Percentiles rank a stretch among this genome's conserved stretches.
These are phyloP conservation scores for Chaetomium olivaceum DNA, from an alignment of 2,329 filamentous ascomycete genomes.

Conservation along the genomic window DNA sequence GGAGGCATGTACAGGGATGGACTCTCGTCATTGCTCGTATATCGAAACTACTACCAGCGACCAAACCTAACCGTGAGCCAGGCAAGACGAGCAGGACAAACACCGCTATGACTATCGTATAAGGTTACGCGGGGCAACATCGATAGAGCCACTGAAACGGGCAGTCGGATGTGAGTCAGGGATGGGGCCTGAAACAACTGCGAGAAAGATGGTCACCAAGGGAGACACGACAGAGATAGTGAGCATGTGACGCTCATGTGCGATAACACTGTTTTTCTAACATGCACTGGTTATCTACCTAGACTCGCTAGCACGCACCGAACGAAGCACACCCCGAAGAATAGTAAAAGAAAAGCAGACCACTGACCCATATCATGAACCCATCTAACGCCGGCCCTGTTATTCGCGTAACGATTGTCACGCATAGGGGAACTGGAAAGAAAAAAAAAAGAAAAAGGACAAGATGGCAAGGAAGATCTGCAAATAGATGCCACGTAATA, in stretches of 20 bases:
- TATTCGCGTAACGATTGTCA: background rate
- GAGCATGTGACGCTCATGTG: background rate
- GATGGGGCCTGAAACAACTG: background rate
- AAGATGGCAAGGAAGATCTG: background rate
- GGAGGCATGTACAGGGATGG: too few relatives aligned
- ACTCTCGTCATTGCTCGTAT: too few relatives aligned
- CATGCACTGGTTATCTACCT: background rate
- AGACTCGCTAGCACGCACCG: background rate
- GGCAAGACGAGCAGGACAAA: too few relatives aligned
- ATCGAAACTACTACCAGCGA: too few relatives aligned
- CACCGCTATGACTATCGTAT: too few relatives aligned
- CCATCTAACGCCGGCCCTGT: constrained; percentile 19
- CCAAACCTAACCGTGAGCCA: too few relatives aligned
- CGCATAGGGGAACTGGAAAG: background rate
- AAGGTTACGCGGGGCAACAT: too few relatives aligned
- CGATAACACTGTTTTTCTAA: background rate
- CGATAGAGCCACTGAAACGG: too few relatives aligned
- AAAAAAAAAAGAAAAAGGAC: background rate
- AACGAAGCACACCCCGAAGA: background rate
- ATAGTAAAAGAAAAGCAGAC: constrained; percentile 4
- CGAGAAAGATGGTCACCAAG: background rate
- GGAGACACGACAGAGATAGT: background rate
- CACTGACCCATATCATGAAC: background rate
- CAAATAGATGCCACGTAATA: background rate
- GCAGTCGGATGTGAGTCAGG: background rate